These are phyloP conservation scores for Arthrinium puccinioides DNA, from an alignment of 2,329 filamentous ascomycete species.

Conservation along the genomic window DNA sequence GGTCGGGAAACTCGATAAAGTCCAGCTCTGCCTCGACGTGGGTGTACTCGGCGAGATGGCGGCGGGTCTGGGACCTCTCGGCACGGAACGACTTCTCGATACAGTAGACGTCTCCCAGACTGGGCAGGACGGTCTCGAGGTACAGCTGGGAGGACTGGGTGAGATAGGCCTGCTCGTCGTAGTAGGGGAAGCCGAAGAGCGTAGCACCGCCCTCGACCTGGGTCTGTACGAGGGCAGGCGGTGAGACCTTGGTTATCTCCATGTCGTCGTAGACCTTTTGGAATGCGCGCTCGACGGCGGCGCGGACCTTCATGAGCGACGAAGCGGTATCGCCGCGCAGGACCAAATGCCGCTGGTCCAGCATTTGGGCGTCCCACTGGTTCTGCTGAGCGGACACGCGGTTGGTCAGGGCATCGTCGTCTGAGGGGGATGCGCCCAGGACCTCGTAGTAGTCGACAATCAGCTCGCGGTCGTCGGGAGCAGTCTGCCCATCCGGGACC, in stretches of 20 bases:
- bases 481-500: conserved; percentile 69
- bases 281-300: conserved; percentile 75
- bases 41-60: conserved; percentile 92
- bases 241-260: conserved; percentile 74
- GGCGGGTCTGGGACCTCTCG: conserved; percentile 89
- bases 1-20: conserved; percentile 87
- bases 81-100: conserved; percentile 98
- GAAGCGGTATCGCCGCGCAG: conserved; percentile 78
- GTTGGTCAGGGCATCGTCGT: conserved; percentile 89
- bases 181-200: conserved; percentile 84
- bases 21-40: conserved; percentile 96
- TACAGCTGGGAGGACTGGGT: conserved; percentile 97
- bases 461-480: conserved; percentile 78
- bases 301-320: conserved; percentile 81
- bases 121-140: conserved; percentile 87
- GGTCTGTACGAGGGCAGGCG: conserved; percentile 88
- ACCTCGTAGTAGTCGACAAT: conserved; percentile 86
- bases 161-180: conserved; percentile 83
- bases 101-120: conserved; percentile 91
- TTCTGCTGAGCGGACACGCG: conserved; percentile 43
- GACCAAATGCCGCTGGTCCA: conserved; percentile 77
- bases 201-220: conserved; percentile 91
- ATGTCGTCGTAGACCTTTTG: conserved; percentile 69
- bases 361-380: conserved; percentile 54
- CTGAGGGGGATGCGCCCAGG: conserved; percentile 71